Base-by-base conservation (phyloP, 305 asterid species). In the Fraxinus baroniana region DNA sequence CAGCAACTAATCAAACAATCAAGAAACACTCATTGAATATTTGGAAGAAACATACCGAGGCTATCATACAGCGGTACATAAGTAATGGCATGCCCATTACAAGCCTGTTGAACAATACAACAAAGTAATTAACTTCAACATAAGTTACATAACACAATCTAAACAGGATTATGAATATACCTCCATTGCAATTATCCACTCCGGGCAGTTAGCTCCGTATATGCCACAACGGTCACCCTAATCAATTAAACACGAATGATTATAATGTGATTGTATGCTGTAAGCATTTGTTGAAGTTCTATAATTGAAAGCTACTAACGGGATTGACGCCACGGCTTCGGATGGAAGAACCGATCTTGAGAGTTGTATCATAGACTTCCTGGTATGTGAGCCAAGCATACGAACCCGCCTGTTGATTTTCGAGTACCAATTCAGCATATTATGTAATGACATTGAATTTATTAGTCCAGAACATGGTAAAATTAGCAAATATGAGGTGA, bases 101-200 rank as follows among this genome's bases (percentile, higher is more conserved):
- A 95, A 84, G 99, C 99, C 98, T 95, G 93, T 33, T 55, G 68
- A 79, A 83, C 35, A 78, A 89, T 71, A n/a, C 41, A 85, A 71
- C 24, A 82, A 80, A 74, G 22, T 70, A 28, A 52, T 15, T 2
- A 64, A 39, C 9, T 8, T 71, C 76, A 30, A 15, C 39, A 13
- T 44, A 17, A 7, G 26, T 24, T 0, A 24, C 26, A 24, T 24
- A 24, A 24, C 46, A 20, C 20, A 7, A 64, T 8, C n/a, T 20
- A 3, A 5, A 18, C 0, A n/a, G 70, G 1, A 60, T 60, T 60
- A 20, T 18, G 26, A n/a, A 20, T 20, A 60, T 60, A 18, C 98
- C 99, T 95, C 94, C 99, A 95, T 93, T 72, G 97, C 89, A 78
- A 93, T 90, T 73, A 95, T 90, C 99, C 98, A 95, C 87, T 95